Base-by-base conservation (phyloP, 2,329 filamentous ascomycete species). In the Trichoderma afroharzianum region DNA sequence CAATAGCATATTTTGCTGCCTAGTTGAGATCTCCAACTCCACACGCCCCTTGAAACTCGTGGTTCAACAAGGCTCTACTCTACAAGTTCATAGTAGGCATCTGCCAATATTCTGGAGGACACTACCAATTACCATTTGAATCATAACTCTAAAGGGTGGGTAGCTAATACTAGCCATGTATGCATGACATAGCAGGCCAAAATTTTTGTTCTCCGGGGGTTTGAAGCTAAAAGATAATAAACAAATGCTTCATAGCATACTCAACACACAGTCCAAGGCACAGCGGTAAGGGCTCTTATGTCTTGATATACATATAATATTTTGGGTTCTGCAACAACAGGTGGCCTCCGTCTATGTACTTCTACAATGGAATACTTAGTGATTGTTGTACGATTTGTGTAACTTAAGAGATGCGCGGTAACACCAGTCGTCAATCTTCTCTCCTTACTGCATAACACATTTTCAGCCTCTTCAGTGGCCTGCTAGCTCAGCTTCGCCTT, bases 141-240 rank as follows among this genome's bases (percentile, higher is more conserved):
- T 43, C 18, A 3, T n/a, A 9, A 43, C 18, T 43, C 14, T n/a
- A 43, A 43, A 8, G 15, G 15, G 2, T 43, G 39, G 7, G 15
- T n/a, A 43, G 6, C 15, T n/a, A 43, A 32, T 32, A 32, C 30
- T 43, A 7, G 15, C 1, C 18, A 8, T 43, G 39, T 43, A 18
- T 7, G 15, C 8, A 43, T n/a, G 39, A n/a, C 7, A 43, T n/a
- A 9, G 39, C 18, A 18, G 7, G 3, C 15, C 39, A 50, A 21
- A 1, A 0, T 11, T 50, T 21, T 2, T n/a, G 9, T 50, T 21
- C 6, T 50, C 2, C 11, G 18, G 5, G n/a, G 1, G 12, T 2
- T 50, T 50, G 1, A 50, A 21, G 5, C 43, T 4, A 50, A 50
- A 18, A 36, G 11, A 33, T 33, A 33, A 11, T 33, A 33, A 33